Conservation (phyloP, 2,329 filamentous ascomycete genomes). For the Aspergillus cejpii region DNA sequence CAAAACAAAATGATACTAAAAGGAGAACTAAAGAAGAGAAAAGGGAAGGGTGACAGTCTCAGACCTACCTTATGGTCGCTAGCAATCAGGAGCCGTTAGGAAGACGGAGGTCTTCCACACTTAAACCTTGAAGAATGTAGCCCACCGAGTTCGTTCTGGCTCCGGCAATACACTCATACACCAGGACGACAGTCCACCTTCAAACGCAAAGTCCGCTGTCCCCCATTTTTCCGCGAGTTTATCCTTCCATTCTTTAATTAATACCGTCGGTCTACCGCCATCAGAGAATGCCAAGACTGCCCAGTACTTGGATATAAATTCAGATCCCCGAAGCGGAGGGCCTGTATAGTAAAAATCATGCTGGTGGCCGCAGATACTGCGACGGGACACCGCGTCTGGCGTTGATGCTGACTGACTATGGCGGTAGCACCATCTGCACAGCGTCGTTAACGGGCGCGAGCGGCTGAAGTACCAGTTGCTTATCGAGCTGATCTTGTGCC, state of each 20-base stretch:
- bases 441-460: neutral
- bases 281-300: neutral
- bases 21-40: too few species aligned
- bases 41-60: too few species aligned
- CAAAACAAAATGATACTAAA: too few species aligned
- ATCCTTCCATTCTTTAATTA: conserved; percentile 11
- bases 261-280: conserved; percentile 1
- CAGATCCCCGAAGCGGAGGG: neutral
- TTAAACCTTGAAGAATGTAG: neutral
- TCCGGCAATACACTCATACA: neutral
- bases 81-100: too few species aligned
- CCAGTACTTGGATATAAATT: neutral
- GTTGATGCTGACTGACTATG: neutral
- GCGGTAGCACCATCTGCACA: conserved; percentile 4
- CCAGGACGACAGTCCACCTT: neutral
- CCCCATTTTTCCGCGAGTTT: conserved; percentile 7
- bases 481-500: neutral
- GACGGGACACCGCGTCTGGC: neutral
- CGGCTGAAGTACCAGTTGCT: conserved; percentile 3
- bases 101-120: too few species aligned
- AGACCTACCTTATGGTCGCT: too few species aligned
- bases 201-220: neutral
- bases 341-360: neutral
- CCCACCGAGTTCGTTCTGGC: neutral
- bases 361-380: neutral